Base-by-base conservation (phyloP, 1,139 yeast species). In the Taiozyma sp. region DNA sequence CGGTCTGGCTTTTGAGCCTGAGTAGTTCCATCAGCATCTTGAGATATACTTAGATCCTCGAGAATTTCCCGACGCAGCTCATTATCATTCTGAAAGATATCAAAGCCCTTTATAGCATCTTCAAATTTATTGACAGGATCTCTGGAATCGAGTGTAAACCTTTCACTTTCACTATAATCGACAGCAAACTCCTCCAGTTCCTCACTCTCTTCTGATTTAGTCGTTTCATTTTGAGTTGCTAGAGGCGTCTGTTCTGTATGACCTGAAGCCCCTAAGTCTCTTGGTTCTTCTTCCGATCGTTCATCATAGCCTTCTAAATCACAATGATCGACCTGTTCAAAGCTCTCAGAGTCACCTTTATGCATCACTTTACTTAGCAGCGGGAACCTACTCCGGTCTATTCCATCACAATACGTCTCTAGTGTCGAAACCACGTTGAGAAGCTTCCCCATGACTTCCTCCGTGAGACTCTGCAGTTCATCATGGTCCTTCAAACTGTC, bases 401-500 rank as follows among this genome's bases (percentile, higher is more conserved):
- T 39, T 6, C 34, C 43, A 21, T 41, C 30, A 42, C 28, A 35
- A 21, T 46, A 21, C 29, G 13, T 44, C 39, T 49, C 49, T 42
- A 51, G 43, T 3, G 44, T 32, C 2, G 45, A 45, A 14, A 44
- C 47, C 8, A 44, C 26, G 21, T 46, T 45, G 49, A 42, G 39
- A 35, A 46, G 21, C 41, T 46, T 51, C 28, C 48, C 48, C 49
- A 32, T 47, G 9, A 50, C 46, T 6, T 52, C 53, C 14, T 50
- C 34, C 2, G 47, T 41, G n/a, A 47, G 43, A 11, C 39, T 40
- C 8, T 44, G 45, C 3, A 47, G 8, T 11, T 51, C 51, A 42
- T 53, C 54, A 30, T 42, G 47, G 5, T 46, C 32, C n/a, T 48
- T 50, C 16, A 52, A 42, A 35, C 39, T 28, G 32, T 52, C 56